Percentiles rank a stretch among this genome's conserved stretches.
These are phyloP conservation scores for Chaetomium sp. DNA, from an alignment of 2,329 filamentous ascomycete genomes.

Conservation along the genomic window DNA sequence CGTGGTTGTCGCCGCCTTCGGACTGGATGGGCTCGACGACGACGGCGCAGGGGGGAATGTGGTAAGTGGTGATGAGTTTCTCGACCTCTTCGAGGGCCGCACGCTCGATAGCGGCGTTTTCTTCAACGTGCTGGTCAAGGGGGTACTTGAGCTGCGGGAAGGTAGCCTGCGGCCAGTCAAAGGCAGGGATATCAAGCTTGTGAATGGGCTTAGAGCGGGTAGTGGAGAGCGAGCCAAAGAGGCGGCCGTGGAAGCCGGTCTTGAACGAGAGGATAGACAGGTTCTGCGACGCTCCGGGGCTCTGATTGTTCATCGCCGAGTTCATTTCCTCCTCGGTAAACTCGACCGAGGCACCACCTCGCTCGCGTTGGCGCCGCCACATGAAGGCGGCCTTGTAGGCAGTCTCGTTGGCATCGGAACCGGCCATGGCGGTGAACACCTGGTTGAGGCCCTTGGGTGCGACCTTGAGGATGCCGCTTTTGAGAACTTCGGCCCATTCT, in stretches of 20 bases:
- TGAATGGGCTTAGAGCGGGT: constrained; percentile 91
- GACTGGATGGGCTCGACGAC: constrained; percentile 89
- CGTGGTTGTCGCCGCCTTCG: constrained; percentile 92
- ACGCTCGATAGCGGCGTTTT: constrained; percentile 77
- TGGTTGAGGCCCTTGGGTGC: constrained; percentile 79
- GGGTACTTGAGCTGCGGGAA: constrained; percentile 86
- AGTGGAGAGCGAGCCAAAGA: constrained; percentile 81
- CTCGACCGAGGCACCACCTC: constrained; percentile 68
- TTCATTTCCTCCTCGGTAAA: constrained; percentile 72
- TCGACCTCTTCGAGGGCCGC: constrained; percentile 79
- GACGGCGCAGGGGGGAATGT: constrained; percentile 72
- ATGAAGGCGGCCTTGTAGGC: constrained; percentile 96
- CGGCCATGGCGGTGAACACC: constrained; percentile 84
- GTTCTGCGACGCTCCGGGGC: constrained; percentile 62
- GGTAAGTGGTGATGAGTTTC: constrained; percentile 70
- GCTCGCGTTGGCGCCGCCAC: constrained; percentile 75
- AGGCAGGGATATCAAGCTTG: constrained; percentile 90
- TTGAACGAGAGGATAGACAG: constrained; percentile 85
- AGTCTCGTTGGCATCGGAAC: constrained; percentile 88
- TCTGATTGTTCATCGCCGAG: constrained; percentile 72
- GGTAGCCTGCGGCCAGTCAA: constrained; percentile 87
- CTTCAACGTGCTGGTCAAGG: constrained; percentile 67
- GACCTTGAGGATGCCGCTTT: constrained; percentile 72
- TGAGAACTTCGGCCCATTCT: constrained; percentile 75
- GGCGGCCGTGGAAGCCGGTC: constrained; percentile 80